Base-by-base conservation (phyloP, 495 filamentous ascomycete genomes). In the Aspergillus avenaceus region DNA sequence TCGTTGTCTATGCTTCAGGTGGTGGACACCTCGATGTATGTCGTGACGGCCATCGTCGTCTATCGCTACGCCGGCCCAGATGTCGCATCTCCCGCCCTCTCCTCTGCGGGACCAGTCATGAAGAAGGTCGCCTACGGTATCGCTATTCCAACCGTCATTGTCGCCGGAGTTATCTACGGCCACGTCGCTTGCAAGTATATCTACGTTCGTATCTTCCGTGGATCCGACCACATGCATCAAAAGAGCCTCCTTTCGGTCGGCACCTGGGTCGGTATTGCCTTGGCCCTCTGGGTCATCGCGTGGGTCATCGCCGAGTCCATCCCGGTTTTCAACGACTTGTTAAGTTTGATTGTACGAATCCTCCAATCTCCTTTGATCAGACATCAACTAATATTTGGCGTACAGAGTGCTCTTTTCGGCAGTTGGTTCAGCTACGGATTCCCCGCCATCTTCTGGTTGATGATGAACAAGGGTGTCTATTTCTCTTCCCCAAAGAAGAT, bases 221-320 rank as follows among this genome's bases (percentile, higher is more conserved):
- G 77, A 51, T 77, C 77, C 8, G 62, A 81, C 62, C 67, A 70
- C 34, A 78, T 87, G 70, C 79, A 79, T 68, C 78, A 70, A 8
- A 67, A 72, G 23, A 79, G 70, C 29, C 78, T 78, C 61, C 46
- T 69, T 8, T 59, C 58, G 8, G 55, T 69, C 8, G 68, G 65
- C 13, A 64, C 72, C 5, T 91, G 87, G 87, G 61, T 84, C 0
- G 65, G 50, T 7, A 78, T 89, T 21, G 74, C 78, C 18, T 47
- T 77, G 7, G 50, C 56, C 47, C 65, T 87, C 31, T 88, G 85
- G 65, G 36, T 83, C 11, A 47, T 87, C 8, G 79, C 84, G 5
- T 90, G 83, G 81, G 62, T 88, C 50, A 82, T 91, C 53, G 84
- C 85, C 4, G 81, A 85, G 57, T 79, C 82, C 2, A 85, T 90